A percentile compares a stretch with the other conserved stretches of the same genome.
Evolutionary conservation across 345 rosid species (phyloP).

Genomic region (Melastoma malabathricum): DNA sequence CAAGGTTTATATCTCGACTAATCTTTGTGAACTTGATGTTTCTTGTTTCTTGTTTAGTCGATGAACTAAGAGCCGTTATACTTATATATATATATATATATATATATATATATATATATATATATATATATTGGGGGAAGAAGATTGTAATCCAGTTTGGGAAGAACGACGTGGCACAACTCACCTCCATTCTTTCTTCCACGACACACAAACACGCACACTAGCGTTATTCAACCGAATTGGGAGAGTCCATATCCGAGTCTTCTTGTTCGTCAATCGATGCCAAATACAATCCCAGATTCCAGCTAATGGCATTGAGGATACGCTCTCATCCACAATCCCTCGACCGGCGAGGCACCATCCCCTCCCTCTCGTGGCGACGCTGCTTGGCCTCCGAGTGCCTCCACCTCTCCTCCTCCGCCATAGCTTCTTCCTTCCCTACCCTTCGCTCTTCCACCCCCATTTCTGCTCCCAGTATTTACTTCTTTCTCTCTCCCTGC

Average conservation of each 20-base stretch:
- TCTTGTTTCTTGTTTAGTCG: no score
- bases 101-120: no score
- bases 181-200: conserved; percentile 16
- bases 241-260: conserved; percentile 21
- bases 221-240: neutral
- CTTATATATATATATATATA: no score
- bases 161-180: conserved; percentile 30
- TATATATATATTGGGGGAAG: neutral
- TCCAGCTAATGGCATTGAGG: no score
- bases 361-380: conserved; percentile 24
- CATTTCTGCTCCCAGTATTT: neutral
- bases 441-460: conserved; percentile 2
- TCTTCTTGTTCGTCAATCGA: conserved; percentile 36
- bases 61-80: no score
- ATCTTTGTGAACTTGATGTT: neutral
- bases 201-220: neutral
- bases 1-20: neutral
- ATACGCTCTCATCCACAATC: no score
- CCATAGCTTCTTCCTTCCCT: conserved; percentile 6
- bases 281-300: conserved; percentile 10
- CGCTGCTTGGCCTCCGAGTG: conserved; percentile 21
- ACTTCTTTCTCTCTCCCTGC: no score
- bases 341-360: neutral
- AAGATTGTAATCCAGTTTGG: conserved; percentile 21
- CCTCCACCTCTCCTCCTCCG: conserved; percentile 12